A percentile compares a stretch with the other conserved stretches of the same genome.
Evolutionary conservation across 352 stramenopile species (phyloP).

Genomic region (Phytophthora melonis): DNA sequence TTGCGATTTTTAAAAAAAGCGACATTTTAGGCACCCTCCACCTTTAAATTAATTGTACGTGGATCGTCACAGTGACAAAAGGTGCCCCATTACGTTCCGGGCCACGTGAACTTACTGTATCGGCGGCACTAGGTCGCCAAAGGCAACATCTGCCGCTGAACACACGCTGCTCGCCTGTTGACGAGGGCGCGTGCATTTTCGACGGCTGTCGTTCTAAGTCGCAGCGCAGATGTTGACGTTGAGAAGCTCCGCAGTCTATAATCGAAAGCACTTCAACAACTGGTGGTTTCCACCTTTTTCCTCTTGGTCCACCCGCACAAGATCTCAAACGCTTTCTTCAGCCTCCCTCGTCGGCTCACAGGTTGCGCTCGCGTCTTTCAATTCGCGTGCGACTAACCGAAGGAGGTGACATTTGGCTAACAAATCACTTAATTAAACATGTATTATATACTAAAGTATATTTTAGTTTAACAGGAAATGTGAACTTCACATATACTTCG

Average conservation of each 20-base stretch:
- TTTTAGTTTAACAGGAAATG: background rate
- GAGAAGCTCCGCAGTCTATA: background rate
- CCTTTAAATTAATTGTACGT: slow-evolving; percentile 4
- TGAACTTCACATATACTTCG: background rate
- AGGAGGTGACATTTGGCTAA: too few relatives aligned
- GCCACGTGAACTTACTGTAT: slow-evolving; percentile 2
- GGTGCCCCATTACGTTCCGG: background rate
- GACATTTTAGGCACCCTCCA: slow-evolving; percentile 21
- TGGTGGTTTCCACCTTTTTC: too few relatives aligned
- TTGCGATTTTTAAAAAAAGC: slow-evolving; percentile 16
- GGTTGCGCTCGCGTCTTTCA: too few relatives aligned
- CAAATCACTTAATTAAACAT: too few relatives aligned
- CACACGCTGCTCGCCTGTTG: slow-evolving; percentile 1
- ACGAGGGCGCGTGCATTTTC: background rate
- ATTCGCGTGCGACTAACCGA: too few relatives aligned
- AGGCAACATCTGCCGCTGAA: slow-evolving; percentile 4
- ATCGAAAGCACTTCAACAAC: background rate
- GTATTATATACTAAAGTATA: too few relatives aligned
- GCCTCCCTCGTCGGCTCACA: too few relatives aligned
- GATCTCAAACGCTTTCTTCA: background rate
- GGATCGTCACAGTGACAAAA: slow-evolving; percentile 1
- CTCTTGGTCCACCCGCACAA: background rate
- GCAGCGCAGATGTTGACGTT: background rate
- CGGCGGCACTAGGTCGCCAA: background rate
- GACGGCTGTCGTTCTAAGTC: background rate